These are phyloP conservation scores for Mucor sp. DNA, from an alignment of 371 early-diverging fungal genomes.

Conservation along the genomic window DNA sequence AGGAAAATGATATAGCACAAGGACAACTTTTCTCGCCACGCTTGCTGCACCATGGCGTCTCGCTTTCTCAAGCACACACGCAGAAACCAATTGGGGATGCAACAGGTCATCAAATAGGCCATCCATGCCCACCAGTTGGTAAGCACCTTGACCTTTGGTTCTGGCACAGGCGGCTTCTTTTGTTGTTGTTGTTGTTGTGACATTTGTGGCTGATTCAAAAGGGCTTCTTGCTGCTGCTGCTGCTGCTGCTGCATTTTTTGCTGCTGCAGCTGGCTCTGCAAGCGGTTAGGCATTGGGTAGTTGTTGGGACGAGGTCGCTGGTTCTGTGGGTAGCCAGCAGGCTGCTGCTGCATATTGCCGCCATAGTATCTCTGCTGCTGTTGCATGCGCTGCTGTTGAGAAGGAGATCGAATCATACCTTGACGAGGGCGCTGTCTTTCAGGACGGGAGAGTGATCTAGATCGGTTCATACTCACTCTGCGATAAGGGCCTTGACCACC, in stretches of 20 bases:
- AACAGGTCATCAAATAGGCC: conserved; percentile 58
- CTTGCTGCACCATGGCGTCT: conserved; percentile 56
- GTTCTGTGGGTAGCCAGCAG: not conserved
- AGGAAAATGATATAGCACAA: conserved; percentile 69
- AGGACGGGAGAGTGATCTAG: conserved; percentile 46
- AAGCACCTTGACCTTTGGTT: conserved; percentile 51
- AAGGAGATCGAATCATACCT: conserved; percentile 49
- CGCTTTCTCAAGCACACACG: conserved; percentile 48
- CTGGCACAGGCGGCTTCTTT: conserved; percentile 21
- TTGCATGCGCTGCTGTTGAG: conserved; percentile 30
- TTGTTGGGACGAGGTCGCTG: conserved; percentile 22
- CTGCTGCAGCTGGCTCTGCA: conserved; percentile 51
- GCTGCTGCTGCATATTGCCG: not conserved
- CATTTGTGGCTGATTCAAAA: conserved; percentile 14
- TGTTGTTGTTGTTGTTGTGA: conserved; percentile 38
- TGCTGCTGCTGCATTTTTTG: conserved; percentile 40
- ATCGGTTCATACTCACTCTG: conserved; percentile 34
- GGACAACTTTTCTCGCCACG: conserved; percentile 76
- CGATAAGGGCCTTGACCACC: conserved; percentile 20
- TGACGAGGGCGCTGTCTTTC: conserved; percentile 49
- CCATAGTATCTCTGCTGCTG: conserved; percentile 10
- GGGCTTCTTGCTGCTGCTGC: conserved; percentile 34
- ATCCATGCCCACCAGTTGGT: conserved; percentile 56
- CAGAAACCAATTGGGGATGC: conserved; percentile 55
- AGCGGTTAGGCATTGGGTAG: conserved; percentile 45